Conservation (phyloP, 83 land plant species). For the Larix sibirica region DNA sequence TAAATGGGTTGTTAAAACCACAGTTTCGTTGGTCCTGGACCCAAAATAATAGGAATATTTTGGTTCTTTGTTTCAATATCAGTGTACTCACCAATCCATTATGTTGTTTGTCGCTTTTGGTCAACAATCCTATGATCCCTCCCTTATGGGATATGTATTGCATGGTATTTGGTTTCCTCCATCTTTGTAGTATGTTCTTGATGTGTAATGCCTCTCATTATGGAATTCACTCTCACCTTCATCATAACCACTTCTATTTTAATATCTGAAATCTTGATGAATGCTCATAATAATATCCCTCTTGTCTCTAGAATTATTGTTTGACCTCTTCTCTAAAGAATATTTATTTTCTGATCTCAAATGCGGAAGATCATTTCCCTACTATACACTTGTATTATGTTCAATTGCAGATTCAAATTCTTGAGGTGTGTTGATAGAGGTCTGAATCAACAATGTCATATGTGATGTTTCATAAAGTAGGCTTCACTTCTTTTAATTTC, state of each 20-base stretch:
- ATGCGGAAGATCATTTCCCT: slow-evolving; percentile 1
- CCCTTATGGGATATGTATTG: not conserved
- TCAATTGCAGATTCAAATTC: not conserved
- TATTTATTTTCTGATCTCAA: not conserved
- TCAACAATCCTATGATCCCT: not conserved
- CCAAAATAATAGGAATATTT: not conserved
- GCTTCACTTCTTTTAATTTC: too few relatives aligned
- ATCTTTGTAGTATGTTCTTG: not conserved
- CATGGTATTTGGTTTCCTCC: not conserved
- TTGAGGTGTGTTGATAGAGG: too few relatives aligned
- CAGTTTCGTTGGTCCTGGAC: not conserved
- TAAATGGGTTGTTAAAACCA: not conserved
- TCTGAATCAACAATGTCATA: too few relatives aligned
- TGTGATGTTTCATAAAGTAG: too few relatives aligned
- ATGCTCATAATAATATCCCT: not conserved
- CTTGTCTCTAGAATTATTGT: not conserved
- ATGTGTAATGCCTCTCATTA: not conserved
- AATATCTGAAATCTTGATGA: not conserved
- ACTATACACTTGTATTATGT: not conserved
- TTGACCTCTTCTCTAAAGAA: not conserved
- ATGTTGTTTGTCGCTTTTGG: not conserved
- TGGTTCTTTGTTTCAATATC: not conserved
- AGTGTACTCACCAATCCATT: not conserved
- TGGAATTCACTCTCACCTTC: not conserved
- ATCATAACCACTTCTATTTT: not conserved